Conservation (phyloP, 169 alveolate genomes). For the Plasmodium inui region DNA sequence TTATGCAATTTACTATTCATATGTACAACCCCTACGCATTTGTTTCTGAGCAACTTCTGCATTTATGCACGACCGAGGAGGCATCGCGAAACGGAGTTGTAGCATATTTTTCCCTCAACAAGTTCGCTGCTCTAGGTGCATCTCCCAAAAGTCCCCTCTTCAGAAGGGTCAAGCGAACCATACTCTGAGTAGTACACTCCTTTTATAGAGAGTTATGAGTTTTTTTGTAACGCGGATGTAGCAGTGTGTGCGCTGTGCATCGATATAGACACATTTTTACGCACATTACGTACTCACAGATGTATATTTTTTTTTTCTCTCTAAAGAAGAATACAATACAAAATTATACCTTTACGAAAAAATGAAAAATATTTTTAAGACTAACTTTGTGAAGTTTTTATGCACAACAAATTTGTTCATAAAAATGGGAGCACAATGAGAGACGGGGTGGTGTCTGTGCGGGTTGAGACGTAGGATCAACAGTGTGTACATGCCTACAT, state of each 20-base stretch:
- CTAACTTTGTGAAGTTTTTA: neutral
- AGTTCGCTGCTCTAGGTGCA: neutral
- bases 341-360: neutral
- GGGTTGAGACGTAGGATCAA: neutral
- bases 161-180: neutral
- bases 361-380: slow-evolving; percentile 4
- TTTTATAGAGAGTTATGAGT: slow-evolving; percentile 8
- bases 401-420: neutral
- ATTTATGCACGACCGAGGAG: neutral
- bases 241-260: neutral
- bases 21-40: neutral
- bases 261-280: neutral
- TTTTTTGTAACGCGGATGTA: slow-evolving; percentile 21
- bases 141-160: neutral
- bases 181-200: neutral
- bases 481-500: neutral
- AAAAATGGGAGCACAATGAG: neutral
- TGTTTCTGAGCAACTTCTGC: neutral
- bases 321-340: neutral
- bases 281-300: neutral
- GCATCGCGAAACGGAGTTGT: neutral
- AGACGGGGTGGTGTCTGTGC: neutral
- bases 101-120: neutral
- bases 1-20: neutral
- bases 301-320: slow-evolving; percentile 7